Evolutionary conservation across 768 basidiomycete species (phyloP).

Genomic region (Auriculariales sp.): DNA sequence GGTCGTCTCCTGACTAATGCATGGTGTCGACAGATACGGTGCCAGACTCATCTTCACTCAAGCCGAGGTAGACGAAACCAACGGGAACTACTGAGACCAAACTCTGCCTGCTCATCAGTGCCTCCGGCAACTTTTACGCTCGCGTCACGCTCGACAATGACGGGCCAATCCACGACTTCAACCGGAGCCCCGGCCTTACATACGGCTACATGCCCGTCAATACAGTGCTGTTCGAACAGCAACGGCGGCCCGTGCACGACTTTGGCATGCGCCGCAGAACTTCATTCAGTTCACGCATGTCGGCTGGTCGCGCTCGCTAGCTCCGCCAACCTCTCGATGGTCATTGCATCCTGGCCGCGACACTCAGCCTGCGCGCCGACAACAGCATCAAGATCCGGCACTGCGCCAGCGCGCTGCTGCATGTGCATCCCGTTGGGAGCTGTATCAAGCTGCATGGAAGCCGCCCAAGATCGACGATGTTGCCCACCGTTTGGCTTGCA

Average conservation of each 20-base stretch:
- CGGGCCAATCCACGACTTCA: constrained; percentile 91
- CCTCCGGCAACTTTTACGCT: constrained; percentile 88
- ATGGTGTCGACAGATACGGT: constrained; percentile 79
- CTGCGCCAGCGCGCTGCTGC: constrained; percentile 75
- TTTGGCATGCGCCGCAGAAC: constrained; percentile 84
- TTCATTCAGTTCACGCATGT: constrained; percentile 85
- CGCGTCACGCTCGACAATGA: constrained; percentile 84
- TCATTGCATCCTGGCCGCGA: constrained; percentile 86
- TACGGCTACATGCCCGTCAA: constrained; percentile 98
- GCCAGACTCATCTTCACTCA: constrained; percentile 84
- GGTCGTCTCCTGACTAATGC: no score
- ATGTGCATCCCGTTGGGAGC: constrained; percentile 66
- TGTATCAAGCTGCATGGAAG: constrained; percentile 81
- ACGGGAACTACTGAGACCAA: constrained; percentile 97
- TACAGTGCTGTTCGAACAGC: constrained; percentile 79
- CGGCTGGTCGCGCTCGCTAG: constrained; percentile 79
- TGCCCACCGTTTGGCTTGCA: constrained; percentile 49
- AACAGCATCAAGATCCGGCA: constrained; percentile 97
- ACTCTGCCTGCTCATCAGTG: constrained; percentile 81
- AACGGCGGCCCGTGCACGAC: constrained; percentile 75
- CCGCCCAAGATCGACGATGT: constrained; percentile 53
- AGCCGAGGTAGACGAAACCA: constrained; percentile 92
- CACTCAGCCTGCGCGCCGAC: constrained; percentile 87
- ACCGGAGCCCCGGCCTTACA: constrained; percentile 88
- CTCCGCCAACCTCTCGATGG: constrained; percentile 95